Percentiles rank a stretch among this genome's conserved stretches.
These are phyloP conservation scores for Termitomyces sp. DNA, from an alignment of 768 basidiomycete species.

Conservation along the genomic window DNA sequence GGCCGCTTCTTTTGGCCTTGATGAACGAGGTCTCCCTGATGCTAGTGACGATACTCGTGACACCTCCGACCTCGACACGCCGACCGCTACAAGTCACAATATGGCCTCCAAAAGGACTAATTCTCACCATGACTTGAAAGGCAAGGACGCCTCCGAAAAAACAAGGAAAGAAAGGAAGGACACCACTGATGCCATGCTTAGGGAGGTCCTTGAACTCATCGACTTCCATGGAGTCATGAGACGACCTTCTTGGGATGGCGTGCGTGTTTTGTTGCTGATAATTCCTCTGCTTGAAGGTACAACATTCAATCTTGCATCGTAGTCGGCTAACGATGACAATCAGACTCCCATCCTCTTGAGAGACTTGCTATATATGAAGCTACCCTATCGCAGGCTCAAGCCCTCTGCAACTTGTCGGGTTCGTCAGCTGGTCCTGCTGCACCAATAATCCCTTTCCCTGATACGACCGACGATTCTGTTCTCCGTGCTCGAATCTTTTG, in stretches of 20 bases:
- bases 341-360: constrained; percentile 44
- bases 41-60: constrained; percentile 16
- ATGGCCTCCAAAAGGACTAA: constrained; percentile 4
- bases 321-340: constrained; percentile 4
- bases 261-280: constrained; percentile 71
- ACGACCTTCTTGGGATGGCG: constrained; percentile 83
- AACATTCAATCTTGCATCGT: not conserved
- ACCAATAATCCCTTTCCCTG: constrained; percentile 30
- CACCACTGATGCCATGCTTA: constrained; percentile 62
- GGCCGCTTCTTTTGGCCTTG: constrained; percentile 86
- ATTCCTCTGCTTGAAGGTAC: constrained; percentile 83
- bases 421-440: constrained; percentile 23
- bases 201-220: constrained; percentile 73
- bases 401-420: constrained; percentile 58
- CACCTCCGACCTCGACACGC: constrained; percentile 15
- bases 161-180: constrained; percentile 42
- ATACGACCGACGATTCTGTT: constrained; percentile 52
- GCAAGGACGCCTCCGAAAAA: constrained; percentile 25
- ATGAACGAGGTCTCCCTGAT: constrained; percentile 65
- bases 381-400: constrained; percentile 75
- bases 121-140: constrained; percentile 8
- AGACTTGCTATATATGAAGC: constrained; percentile 70
- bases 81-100: constrained; percentile 2
- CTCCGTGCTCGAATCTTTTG: constrained; percentile 81
- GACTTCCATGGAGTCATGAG: constrained; percentile 77